Evolutionary conservation across 805 yeast genomes (phyloP), one percentile per base, ranked within the genome.

Genomic region (Barnettozyma californica): DNA sequence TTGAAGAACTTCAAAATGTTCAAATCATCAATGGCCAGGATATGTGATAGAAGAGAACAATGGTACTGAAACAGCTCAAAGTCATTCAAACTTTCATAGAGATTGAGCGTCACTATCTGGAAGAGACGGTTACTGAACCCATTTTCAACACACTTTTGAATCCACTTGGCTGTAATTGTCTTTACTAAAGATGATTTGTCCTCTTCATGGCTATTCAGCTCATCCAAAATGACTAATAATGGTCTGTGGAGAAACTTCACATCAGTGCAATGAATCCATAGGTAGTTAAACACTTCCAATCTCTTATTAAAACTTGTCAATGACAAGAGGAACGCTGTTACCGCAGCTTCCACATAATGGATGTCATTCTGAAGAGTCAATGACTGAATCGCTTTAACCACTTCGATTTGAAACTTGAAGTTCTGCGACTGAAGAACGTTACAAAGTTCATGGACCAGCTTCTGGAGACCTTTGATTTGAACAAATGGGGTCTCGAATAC

Each of bases 211-310:
- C 68, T 70, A 41, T 64, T 63, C 19, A 85, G 62, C 38, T 80
- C 84, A 60, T 90, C 96, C 31, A 91, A 63, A 16, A 87, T 67
- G 1, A 87, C 61, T 51, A 81, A 79, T 6, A 89, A 62, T 0
- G 96, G 94, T 53, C 83, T 72, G 7, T 75, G 67, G 11, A 89
- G 66, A 45, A 69, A 64, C 3, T 62, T 53, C 4, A 67, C 57
- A 34, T 81, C 87, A 40, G 73, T 76, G 0, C 92, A 75, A 56
- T 87, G 92, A 3, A 74, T 72, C 97, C 97, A 92, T 5, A 91
- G 61, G 9, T 79, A 74, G 44, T 80, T 74, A 53, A 88, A 76
- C 0, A 86, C 84, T 16, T 69, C 63, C 1, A 84, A 64, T 50
- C 81, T 70, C 16, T 71, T 65, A 6, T 65, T 60, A 19, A 73